Base-by-base conservation (phyloP, 768 basidiomycete genomes). In the Filobasidium floriforme region DNA sequence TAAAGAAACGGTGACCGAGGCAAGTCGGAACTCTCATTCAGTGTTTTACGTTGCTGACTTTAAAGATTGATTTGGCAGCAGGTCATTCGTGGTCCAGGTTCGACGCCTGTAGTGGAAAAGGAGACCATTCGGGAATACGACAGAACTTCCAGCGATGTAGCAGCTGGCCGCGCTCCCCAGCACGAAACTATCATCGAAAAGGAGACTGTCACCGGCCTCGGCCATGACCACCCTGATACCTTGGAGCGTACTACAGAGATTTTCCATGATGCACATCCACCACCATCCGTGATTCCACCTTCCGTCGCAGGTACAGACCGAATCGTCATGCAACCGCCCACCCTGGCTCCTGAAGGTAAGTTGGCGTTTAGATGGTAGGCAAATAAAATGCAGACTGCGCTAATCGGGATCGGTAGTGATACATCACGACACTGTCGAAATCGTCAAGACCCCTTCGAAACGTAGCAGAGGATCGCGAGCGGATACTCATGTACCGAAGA, bases 1-100 rank as follows among this genome's bases (percentile, higher is more conserved):
- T 28, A 68, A 68, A 26, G 67, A 68, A 57, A 68, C 67, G 5
- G 59, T 57, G 9, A 68, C 67, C 18, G 67, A 68, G 62, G 67
- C 59, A 61, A 40, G 62, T 22, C 6, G 18, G 18, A 49, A 12
- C 41, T 15, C 28, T 26, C 11, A 15, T 5, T 24, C 4, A 12
- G 1, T 2, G n/a, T 7, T 14, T 55, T 37, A 1, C 3, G 41
- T 41, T 40, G 37, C 59, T 43, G 37, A 32, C 37, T 22, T 19
- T 52, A 7, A 40, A 12, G 7, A n/a, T 18, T 1, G 15, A n/a
- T 37, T 19, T 40, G n/a, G 19, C 22, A 22, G 28, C 46, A 68
- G 67, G 49, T 68, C 15, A 60, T 62, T 22, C 57, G 62, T 0
- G 67, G 67, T 0, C 67, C 67, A 7, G 67, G 32, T 41, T 51